Base-by-base conservation (phyloP, 331 rosid genomes). In the Erythrophleum ivorense region DNA sequence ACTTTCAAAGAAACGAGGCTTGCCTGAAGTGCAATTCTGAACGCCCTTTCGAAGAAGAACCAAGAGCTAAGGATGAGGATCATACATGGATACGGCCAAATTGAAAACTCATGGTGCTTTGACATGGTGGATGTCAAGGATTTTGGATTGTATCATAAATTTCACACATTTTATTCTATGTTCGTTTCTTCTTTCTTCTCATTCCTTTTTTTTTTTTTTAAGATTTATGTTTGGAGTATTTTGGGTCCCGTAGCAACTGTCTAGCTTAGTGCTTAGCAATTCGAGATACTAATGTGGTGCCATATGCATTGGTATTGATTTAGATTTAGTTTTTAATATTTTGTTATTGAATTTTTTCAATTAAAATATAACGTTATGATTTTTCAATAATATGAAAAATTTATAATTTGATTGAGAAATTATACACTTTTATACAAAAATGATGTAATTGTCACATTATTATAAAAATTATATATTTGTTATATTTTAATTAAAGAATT, bases 21-120 rank as follows among this genome's bases (percentile, higher is more conserved):
- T 95, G 97, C 90, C 80, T 85, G 82, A 91, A 89, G 86, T 93
- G 99, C 86, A 80, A 89, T 53, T 64, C 82, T 72, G 62, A 88
- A 50, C 89, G 89, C 73, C 12, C 12, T 33, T 86, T 84, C 36
- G 62, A 72, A 82, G 80, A 21, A n/a, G n/a, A n/a, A 50, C 73
- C 73, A 74, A 78, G 59, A 24, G 46, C 52, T 0, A 88, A 73
- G 73, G 76, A 86, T 9, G 87, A 85, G 57, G 94, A 83, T 49
- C 87, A 87, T 40, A 2, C 45, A 5, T 93, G 97, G 99, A 85
- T 71, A 84, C 60, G 84, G 53, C 88, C 89, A 54, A 75, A n/a
- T 79, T 74, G 85, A 41, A 18, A 43, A 38, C 0, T 1, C 53
- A 53, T 54, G 50, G 2, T 31, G 62, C 36, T 16, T 52, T 78